Percentiles rank a stretch among this genome's conserved stretches.
Conservation (phyloP, 1,284 basidiomycete species). For the Microbotryum scabiosae region DNA sequence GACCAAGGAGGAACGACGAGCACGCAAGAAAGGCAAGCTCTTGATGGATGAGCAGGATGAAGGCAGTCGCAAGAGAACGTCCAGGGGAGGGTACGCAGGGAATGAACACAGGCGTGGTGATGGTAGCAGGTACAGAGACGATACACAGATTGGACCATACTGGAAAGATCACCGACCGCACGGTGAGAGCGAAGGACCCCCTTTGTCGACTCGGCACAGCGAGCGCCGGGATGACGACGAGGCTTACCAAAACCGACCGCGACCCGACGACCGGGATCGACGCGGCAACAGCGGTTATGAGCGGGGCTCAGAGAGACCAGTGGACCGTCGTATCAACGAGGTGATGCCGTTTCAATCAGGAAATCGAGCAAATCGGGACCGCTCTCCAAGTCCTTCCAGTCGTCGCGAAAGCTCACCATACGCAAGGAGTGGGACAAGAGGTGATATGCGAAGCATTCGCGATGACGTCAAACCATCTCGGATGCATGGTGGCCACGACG, state of each 20-base stretch:
- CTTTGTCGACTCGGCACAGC: not conserved
- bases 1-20: slow-evolving; percentile 46
- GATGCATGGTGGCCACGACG: not conserved
- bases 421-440: not conserved
- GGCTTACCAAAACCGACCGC: not conserved
- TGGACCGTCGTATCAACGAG: not conserved
- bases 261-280: not conserved
- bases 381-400: too few species aligned
- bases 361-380: too few species aligned
- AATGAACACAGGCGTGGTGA: slow-evolving; percentile 1
- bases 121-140: slow-evolving; percentile 16
- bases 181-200: not conserved
- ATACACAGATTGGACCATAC: slow-evolving; percentile 9
- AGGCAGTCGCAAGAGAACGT: slow-evolving; percentile 45
- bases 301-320: not conserved
- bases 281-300: not conserved
- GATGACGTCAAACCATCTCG: slow-evolving; percentile 2
- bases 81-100: slow-evolving; percentile 44
- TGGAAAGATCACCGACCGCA: not conserved
- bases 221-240: not conserved
- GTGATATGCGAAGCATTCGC: not conserved
- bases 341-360: too few species aligned
- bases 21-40: slow-evolving; percentile 50
- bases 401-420: too few species aligned
- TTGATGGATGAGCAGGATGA: slow-evolving; percentile 46